phyloP scores from a whole-genome alignment of 306 rosid genomes.

The Vigna radiata region DNA sequence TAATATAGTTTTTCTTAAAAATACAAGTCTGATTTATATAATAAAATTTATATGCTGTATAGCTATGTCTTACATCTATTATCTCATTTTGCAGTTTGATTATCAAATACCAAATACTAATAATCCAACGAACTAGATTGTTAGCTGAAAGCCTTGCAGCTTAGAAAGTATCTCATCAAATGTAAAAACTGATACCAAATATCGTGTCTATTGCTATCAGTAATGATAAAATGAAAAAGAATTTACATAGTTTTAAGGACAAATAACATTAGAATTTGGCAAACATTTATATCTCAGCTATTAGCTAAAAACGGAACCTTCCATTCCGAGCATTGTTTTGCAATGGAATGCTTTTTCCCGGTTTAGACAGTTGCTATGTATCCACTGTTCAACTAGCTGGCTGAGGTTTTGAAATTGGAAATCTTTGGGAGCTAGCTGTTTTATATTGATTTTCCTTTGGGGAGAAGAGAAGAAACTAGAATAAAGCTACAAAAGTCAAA shows the following conservation, averaged over 20 bases:
- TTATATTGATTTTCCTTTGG: neutral
- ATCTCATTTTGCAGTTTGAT: no score
- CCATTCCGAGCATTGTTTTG: slow-evolving; percentile 11
- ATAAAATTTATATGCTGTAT: no score
- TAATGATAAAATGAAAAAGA: neutral
- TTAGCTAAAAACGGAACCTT: neutral
- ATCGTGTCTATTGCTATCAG: neutral
- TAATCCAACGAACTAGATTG: no score
- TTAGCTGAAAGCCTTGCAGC: no score
- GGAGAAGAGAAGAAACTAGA: neutral
- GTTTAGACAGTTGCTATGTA: neutral
- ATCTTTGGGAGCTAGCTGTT: neutral
- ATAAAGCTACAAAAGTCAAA: neutral
- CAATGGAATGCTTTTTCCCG: neutral
- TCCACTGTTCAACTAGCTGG: slow-evolving; percentile 13
- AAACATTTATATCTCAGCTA: slow-evolving; percentile 17
- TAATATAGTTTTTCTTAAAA: no score
- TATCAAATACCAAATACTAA: no score
- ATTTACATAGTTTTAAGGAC: slow-evolving; percentile 1
- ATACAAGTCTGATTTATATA: neutral
- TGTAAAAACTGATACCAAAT: neutral
- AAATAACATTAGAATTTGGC: neutral
- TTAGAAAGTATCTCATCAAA: no score
- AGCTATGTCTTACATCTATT: no score
- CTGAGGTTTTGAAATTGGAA: slow-evolving; percentile 1